phyloP scores from a whole-genome alignment of 805 yeast genomes.

The Spathaspora girioi region DNA sequence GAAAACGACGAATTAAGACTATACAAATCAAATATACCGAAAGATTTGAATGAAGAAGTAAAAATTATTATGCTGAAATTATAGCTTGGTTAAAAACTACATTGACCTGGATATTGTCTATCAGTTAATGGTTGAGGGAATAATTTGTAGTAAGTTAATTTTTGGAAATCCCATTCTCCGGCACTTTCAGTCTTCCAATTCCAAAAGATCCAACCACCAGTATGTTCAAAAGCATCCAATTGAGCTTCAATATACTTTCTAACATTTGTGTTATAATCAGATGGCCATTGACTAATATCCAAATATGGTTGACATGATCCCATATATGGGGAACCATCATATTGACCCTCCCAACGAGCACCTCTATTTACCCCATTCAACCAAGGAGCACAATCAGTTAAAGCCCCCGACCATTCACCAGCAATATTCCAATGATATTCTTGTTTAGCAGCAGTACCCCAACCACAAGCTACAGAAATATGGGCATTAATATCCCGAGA shows the following conservation, averaged over 20 bases:
- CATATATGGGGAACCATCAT: conserved; percentile 35
- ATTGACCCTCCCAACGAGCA: conserved; percentile 72
- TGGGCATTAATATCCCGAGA: conserved; percentile 58
- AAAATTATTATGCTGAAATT: not conserved
- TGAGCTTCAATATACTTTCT: conserved; percentile 85
- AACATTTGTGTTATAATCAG: conserved; percentile 49
- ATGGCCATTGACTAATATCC: conserved; percentile 49
- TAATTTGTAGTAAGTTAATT: conserved; percentile 51
- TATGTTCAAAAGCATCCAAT: conserved; percentile 70
- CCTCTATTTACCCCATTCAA: conserved; percentile 84
- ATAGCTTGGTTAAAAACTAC: conserved; percentile 28
- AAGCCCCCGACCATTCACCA: conserved; percentile 91
- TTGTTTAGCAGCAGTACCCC: conserved; percentile 26
- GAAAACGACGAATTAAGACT: not conserved
- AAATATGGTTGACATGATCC: conserved; percentile 57
- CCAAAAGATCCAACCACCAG: conserved; percentile 92
- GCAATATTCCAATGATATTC: conserved; percentile 73
- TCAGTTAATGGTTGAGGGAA: conserved; percentile 79
- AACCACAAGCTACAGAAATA: conserved; percentile 34
- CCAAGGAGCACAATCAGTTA: conserved; percentile 89
- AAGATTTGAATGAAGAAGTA: not conserved
- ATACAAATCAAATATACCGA: not conserved
- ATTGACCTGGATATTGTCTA: conserved; percentile 70
- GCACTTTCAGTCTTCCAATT: conserved; percentile 84
- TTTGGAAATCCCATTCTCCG: conserved; percentile 81